phyloP scores from a whole-genome alignment of 2,329 filamentous ascomycete genomes.

The Celoporthe dispersa region DNA sequence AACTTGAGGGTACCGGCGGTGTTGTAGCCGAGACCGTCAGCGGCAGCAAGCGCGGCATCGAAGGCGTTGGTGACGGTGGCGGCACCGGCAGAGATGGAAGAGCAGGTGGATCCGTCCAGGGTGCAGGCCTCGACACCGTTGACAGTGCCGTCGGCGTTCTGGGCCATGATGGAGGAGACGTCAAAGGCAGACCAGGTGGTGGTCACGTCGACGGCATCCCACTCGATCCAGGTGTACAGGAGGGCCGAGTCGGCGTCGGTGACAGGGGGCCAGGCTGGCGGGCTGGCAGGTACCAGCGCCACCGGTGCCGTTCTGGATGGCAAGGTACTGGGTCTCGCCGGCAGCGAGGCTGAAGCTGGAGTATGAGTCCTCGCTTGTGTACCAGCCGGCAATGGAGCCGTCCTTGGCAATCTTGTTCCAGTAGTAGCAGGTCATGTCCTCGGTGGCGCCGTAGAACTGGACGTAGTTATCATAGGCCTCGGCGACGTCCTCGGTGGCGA shows the following conservation, averaged over 20 bases:
- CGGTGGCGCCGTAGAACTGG: conserved; percentile 32
- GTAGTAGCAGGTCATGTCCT: conserved; percentile 45
- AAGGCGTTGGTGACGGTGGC: conserved; percentile 40
- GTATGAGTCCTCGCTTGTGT: conserved; percentile 41
- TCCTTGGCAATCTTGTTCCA: conserved; percentile 58
- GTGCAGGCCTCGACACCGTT: conserved; percentile 47
- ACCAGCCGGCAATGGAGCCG: conserved; percentile 53
- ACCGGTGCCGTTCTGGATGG: conserved; percentile 52
- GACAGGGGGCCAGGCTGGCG: conserved; percentile 35
- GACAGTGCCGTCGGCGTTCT: conserved; percentile 42
- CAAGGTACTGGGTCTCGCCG: conserved; percentile 46
- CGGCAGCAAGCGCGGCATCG: conserved; percentile 39
- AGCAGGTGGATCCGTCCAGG: conserved; percentile 36
- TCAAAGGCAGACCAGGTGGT: conserved; percentile 55
- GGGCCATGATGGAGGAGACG: conserved; percentile 53
- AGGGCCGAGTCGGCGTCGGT: conserved; percentile 46
- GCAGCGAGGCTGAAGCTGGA: conserved; percentile 47
- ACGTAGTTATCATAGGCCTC: conserved; percentile 43
- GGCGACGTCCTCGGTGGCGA: conserved; percentile 42
- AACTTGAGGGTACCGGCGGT: conserved; percentile 25
- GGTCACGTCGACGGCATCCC: conserved; percentile 50
- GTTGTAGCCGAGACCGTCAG: conserved; percentile 39
- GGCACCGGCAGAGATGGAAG: conserved; percentile 39
- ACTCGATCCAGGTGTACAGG: conserved; percentile 54
- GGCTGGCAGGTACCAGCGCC: conserved; percentile 52